These are phyloP conservation scores for Aspergillus sp. DNA, from an alignment of 2,329 filamentous ascomycete species.

Conservation along the genomic window DNA sequence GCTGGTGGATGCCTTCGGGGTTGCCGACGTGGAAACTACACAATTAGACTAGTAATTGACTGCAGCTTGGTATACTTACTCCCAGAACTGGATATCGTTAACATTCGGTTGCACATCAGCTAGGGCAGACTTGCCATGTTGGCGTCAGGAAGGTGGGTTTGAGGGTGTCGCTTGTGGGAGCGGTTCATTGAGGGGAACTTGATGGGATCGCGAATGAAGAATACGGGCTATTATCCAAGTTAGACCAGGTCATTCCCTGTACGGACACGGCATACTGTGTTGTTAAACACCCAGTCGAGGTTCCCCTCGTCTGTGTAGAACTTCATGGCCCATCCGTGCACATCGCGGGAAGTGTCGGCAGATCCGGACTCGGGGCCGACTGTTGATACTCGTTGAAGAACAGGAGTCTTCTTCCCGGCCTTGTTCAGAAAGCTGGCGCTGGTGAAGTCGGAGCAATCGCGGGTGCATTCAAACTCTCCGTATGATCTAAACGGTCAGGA, in stretches of 20 bases:
- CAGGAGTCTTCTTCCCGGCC: conserved; percentile 56
- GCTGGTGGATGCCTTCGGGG: conserved; percentile 60
- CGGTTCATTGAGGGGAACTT: conserved; percentile 60
- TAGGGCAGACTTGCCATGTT: neutral
- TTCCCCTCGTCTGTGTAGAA: conserved; percentile 56
- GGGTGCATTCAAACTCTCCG: conserved; percentile 61
- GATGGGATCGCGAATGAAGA: conserved; percentile 67
- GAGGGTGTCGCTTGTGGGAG: neutral
- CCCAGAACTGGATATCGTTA: neutral
- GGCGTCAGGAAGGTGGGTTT: neutral
- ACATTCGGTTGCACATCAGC: neutral
- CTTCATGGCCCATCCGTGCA: conserved; percentile 53
- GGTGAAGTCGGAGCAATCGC: conserved; percentile 59
- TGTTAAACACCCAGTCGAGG: conserved; percentile 26
- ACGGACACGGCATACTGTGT: conserved; percentile 13
- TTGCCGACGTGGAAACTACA: conserved; percentile 39
- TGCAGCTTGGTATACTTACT: neutral
- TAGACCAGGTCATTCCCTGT: neutral
- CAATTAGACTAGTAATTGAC: neutral
- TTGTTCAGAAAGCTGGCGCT: conserved; percentile 55
- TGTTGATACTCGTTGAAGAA: conserved; percentile 42
- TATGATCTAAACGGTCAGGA: conserved; percentile 37
- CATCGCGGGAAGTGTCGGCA: conserved; percentile 51
- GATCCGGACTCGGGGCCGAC: conserved; percentile 8
- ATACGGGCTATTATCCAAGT: conserved; percentile 52